Conservation (phyloP, 2,329 filamentous ascomycete genomes). For the Helminthosporium solani region DNA sequence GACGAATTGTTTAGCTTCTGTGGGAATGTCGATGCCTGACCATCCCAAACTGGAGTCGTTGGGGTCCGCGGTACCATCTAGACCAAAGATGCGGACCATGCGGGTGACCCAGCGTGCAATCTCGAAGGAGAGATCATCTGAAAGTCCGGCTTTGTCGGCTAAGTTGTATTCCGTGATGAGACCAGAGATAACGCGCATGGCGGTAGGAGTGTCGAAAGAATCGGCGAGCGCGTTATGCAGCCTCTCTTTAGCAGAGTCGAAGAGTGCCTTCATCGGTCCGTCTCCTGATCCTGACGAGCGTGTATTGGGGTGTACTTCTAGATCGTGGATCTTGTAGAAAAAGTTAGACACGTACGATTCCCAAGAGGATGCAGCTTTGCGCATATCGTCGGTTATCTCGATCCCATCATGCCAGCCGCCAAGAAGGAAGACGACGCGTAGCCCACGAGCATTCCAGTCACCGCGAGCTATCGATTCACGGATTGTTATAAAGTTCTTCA, state of each 20-base stretch:
- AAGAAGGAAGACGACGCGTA: conserved; percentile 84
- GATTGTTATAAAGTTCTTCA: conserved; percentile 97
- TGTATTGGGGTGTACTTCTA: conserved; percentile 42
- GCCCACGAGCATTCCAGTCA: conserved; percentile 73
- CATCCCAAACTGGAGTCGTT: conserved; percentile 58
- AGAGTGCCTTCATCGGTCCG: conserved; percentile 48
- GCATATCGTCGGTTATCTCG: conserved; percentile 83
- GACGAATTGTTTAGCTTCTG: conserved; percentile 60
- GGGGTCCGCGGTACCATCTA: conserved; percentile 60
- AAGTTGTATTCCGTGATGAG: conserved; percentile 77
- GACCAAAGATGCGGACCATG: conserved; percentile 80
- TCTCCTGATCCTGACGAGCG: conserved; percentile 34
- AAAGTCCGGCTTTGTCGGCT: conserved; percentile 42
- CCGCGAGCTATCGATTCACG: conserved; percentile 70
- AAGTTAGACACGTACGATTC: conserved; percentile 76
- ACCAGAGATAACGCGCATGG: conserved; percentile 75
- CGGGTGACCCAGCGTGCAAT: conserved; percentile 78
- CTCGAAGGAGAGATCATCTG: conserved; percentile 50
- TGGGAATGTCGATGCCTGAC: conserved; percentile 64
- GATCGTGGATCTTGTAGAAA: conserved; percentile 60
- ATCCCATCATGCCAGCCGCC: conserved; percentile 89
- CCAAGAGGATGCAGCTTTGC: conserved; percentile 73
- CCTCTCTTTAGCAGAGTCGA: conserved; percentile 57
- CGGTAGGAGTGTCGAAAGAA: conserved; percentile 82
- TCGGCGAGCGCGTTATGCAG: conserved; percentile 70